phyloP scores from a whole-genome alignment of 2,329 filamentous ascomycete genomes.

The Pestalotiopsis sp. region DNA sequence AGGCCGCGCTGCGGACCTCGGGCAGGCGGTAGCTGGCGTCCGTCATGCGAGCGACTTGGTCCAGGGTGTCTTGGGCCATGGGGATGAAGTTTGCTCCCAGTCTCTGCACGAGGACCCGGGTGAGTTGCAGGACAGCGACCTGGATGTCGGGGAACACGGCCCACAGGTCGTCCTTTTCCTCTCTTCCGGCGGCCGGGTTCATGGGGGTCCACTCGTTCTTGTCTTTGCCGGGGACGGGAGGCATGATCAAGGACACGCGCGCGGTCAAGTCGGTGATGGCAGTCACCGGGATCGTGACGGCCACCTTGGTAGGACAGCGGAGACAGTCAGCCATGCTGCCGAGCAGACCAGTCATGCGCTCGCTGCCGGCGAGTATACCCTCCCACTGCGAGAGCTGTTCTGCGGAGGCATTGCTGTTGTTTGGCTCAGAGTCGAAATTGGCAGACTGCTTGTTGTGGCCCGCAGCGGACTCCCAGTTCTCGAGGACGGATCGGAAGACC shows the following conservation, averaged over 20 bases:
- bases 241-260: constrained; percentile 69
- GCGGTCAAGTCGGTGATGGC: constrained; percentile 68
- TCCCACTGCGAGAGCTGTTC: constrained; percentile 69
- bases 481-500: constrained; percentile 76
- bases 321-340: constrained; percentile 66
- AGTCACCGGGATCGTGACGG: constrained; percentile 69
- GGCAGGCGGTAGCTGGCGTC: constrained; percentile 54
- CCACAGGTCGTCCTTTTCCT: constrained; percentile 83
- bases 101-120: constrained; percentile 57
- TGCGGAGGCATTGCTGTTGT: constrained; percentile 44
- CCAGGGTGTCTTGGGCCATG: constrained; percentile 64
- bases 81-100: constrained; percentile 60
- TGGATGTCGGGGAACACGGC: constrained; percentile 74
- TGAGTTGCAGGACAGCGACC: constrained; percentile 65
- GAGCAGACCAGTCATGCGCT: constrained; percentile 69
- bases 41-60: constrained; percentile 74
- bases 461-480: constrained; percentile 76
- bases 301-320: constrained; percentile 61
- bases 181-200: constrained; percentile 73
- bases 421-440: constrained; percentile 47
- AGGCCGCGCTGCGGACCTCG: constrained; percentile 61
- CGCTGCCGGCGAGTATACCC: constrained; percentile 72
- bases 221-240: constrained; percentile 46
- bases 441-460: constrained; percentile 46
- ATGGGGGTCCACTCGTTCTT: constrained; percentile 57